phyloP scores from a whole-genome alignment of 192 early-diverging fungal genomes.

The Rhizophagus clarus region DNA sequence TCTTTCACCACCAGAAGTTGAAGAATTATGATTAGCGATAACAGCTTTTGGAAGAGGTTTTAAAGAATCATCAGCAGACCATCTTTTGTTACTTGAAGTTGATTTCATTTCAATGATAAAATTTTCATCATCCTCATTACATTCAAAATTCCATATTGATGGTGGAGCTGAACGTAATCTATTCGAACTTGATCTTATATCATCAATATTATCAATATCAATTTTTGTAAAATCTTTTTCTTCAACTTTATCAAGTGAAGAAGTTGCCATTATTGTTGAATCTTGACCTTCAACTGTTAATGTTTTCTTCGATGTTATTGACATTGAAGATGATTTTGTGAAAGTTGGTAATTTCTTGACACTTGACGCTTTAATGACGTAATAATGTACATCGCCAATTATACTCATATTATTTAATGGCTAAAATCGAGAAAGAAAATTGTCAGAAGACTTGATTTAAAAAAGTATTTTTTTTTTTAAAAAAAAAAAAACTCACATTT shows the following conservation, averaged over 20 bases:
- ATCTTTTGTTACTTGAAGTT: not conserved
- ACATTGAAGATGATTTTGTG: slow-evolving; percentile 17
- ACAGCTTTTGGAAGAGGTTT: not conserved
- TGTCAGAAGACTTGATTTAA: not conserved
- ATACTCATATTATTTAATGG: slow-evolving; percentile 77
- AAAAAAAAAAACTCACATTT: slow-evolving; percentile 49
- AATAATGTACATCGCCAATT: slow-evolving; percentile 67
- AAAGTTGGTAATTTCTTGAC: slow-evolving; percentile 33
- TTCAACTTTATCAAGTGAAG: not conserved
- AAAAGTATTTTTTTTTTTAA: not conserved
- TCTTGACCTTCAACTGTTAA: not conserved
- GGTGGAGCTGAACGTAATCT: not conserved
- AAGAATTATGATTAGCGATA: not conserved
- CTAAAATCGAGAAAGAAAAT: slow-evolving; percentile 38
- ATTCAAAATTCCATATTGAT: not conserved
- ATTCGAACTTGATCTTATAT: not conserved
- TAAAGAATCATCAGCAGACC: not conserved
- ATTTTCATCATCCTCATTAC: not conserved
- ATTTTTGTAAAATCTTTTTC: not conserved
- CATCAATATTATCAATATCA: not conserved
- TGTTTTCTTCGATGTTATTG: slow-evolving; percentile 20
- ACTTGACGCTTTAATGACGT: slow-evolving; percentile 38
- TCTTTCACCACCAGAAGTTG: not conserved
- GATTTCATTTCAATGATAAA: not conserved
- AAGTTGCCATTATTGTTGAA: not conserved